Percentiles rank a stretch among this genome's conserved stretches.
These are phyloP conservation scores for Lecanosticta acicola DNA, from an alignment of 2,329 filamentous ascomycete species.

Conservation along the genomic window DNA sequence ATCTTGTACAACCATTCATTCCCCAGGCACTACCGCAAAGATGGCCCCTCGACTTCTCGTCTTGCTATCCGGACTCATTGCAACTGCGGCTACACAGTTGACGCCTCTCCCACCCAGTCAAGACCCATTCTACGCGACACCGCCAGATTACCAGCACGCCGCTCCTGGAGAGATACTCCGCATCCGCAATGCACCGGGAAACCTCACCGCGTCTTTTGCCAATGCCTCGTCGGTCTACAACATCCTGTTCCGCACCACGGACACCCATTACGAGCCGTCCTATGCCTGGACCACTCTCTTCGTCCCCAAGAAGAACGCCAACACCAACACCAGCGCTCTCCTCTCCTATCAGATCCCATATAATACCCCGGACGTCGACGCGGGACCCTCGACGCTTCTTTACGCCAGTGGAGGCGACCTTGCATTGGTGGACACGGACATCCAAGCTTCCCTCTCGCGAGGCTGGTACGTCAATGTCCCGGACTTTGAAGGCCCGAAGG, in stretches of 20 bases:
- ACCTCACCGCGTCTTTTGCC: slow-evolving; percentile 18
- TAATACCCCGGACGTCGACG: slow-evolving; percentile 36
- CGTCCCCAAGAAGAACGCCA: slow-evolving; percentile 9
- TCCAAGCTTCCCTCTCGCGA: slow-evolving; percentile 16
- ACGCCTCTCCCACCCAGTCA: slow-evolving; percentile 13
- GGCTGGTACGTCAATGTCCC: slow-evolving; percentile 8
- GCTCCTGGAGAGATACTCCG: slow-evolving; percentile 5
- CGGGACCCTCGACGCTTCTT: slow-evolving; percentile 35
- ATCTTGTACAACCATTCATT: too few relatives aligned
- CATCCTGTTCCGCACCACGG: slow-evolving; percentile 23
- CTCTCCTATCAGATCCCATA: slow-evolving; percentile 25
- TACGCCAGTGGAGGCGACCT: slow-evolving; percentile 12
- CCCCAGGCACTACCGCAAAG: too few relatives aligned
- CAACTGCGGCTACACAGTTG: slow-evolving; percentile 4
- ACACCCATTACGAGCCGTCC: slow-evolving; percentile 14
- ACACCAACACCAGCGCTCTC: slow-evolving; percentile 3
- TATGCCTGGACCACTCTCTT: slow-evolving; percentile 24
- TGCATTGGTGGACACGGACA: slow-evolving; percentile 4
- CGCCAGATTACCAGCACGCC: slow-evolving; percentile 1
- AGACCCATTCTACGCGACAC: slow-evolving; percentile 7
- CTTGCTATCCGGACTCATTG: background rate
- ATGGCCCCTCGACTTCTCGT: background rate
- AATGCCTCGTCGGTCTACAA: slow-evolving; percentile 22
- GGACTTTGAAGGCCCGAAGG: slow-evolving; percentile 26
- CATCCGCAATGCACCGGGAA: slow-evolving; percentile 9